A percentile compares a stretch with the other conserved stretches of the same genome.
Conservation (phyloP, 176 grass and related monocot species). For the Carex pumila region DNA sequence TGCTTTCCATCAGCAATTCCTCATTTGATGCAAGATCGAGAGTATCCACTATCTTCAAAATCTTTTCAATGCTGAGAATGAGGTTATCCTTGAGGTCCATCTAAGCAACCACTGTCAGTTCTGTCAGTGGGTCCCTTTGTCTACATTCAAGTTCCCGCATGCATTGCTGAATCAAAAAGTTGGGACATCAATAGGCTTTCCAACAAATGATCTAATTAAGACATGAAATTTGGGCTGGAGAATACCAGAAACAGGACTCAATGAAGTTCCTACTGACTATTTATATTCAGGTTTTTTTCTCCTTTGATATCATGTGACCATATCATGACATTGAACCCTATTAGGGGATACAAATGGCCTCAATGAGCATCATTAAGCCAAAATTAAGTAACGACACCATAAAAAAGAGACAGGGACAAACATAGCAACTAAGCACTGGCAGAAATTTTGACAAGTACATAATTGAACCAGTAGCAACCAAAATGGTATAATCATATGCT, state of each 20-base stretch:
- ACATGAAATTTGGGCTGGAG: not conserved
- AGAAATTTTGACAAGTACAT: not conserved
- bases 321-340: not conserved
- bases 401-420: not conserved
- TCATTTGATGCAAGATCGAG: conserved; percentile 33
- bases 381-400: not conserved
- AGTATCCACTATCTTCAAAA: conserved; percentile 36
- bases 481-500: not conserved
- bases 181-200: not conserved
- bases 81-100: conserved; percentile 34
- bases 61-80: conserved; percentile 28
- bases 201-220: not conserved
- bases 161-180: conserved; percentile 23
- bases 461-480: not conserved
- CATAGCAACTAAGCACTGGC: not conserved
- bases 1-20: conserved; percentile 37
- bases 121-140: conserved; percentile 18
- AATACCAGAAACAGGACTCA: not conserved
- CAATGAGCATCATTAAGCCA: not conserved
- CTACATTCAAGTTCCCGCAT: conserved; percentile 27
- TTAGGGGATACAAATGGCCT: not conserved
- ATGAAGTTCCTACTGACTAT: not conserved
- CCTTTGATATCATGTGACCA: not conserved
- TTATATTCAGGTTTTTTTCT: not conserved
- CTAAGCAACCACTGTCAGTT: conserved; percentile 28